phyloP scores from a whole-genome alignment of 1,284 basidiomycete species.

The Rhodotorula glutinis region DNA sequence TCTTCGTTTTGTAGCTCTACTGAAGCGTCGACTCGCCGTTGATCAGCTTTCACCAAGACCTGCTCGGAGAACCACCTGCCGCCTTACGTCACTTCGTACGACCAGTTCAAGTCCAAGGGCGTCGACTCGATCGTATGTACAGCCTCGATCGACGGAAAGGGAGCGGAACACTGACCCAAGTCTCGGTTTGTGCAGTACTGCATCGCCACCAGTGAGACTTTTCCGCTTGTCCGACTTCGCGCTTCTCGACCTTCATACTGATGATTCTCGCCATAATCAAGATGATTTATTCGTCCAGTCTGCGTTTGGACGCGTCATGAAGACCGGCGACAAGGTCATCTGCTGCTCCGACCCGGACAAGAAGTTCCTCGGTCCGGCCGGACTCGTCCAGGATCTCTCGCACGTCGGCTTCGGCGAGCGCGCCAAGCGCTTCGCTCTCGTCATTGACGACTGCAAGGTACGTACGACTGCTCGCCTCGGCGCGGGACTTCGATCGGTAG shows the following conservation, averaged over 20 bases:
- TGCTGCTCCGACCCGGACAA: slow-evolving; percentile 65
- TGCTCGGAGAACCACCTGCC: slow-evolving; percentile 39
- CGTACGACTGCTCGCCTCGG: neutral
- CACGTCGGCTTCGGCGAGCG: slow-evolving; percentile 60
- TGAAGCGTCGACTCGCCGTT: neutral
- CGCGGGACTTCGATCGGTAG: neutral
- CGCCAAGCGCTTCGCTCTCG: slow-evolving; percentile 65
- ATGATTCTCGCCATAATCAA: neutral
- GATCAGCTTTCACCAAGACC: slow-evolving; percentile 15
- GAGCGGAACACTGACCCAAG: neutral
- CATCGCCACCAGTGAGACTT: slow-evolving; percentile 56
- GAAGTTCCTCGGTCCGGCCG: slow-evolving; percentile 63
- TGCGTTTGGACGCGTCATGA: slow-evolving; percentile 64
- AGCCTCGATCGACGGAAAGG: neutral
- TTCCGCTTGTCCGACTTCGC: neutral
- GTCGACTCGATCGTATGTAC: slow-evolving; percentile 40
- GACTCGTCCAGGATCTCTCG: slow-evolving; percentile 62
- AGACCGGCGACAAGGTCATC: slow-evolving; percentile 65
- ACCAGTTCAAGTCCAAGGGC: slow-evolving; percentile 69
- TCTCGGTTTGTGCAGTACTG: slow-evolving; percentile 46
- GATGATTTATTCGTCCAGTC: slow-evolving; percentile 64
- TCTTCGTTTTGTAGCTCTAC: no score
- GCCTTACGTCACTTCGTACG: slow-evolving; percentile 56
- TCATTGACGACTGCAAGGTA: slow-evolving; percentile 65
- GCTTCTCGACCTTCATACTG: neutral